Evolutionary conservation across 192 early-diverging fungal genomes (phyloP).

Genomic region (Coemansia sp.): DNA sequence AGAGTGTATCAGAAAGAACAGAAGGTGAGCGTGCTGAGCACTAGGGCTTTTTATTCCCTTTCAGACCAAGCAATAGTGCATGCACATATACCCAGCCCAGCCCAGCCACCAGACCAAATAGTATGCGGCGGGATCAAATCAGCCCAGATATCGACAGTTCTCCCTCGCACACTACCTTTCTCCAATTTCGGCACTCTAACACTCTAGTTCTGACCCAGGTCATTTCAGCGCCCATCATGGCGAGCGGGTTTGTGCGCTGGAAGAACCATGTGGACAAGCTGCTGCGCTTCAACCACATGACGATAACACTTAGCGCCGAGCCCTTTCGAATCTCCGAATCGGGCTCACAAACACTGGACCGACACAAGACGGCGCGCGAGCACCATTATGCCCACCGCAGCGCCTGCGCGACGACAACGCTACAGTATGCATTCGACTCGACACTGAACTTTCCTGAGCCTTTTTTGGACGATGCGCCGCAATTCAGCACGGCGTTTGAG

Average conservation of each 20-base stretch:
- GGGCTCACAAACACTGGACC: slow-evolving; percentile 16
- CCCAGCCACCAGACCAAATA: neutral
- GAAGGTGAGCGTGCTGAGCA: neutral
- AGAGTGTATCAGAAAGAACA: slow-evolving; percentile 1
- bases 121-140: neutral
- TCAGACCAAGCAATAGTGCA: too few species aligned
- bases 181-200: neutral
- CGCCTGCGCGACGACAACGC: slow-evolving; percentile 33
- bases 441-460: slow-evolving; percentile 49
- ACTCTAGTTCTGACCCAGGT: slow-evolving; percentile 4
- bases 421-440: slow-evolving; percentile 55
- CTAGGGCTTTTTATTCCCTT: neutral
- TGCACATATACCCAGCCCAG: neutral
- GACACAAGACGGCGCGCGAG: slow-evolving; percentile 7
- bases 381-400: slow-evolving; percentile 20
- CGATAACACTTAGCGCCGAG: slow-evolving; percentile 51
- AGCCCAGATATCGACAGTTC: neutral
- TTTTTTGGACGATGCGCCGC: slow-evolving; percentile 44
- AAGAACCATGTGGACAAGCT: slow-evolving; percentile 52
- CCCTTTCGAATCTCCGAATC: slow-evolving; percentile 28
- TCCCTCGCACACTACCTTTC: neutral
- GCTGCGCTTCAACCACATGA: slow-evolving; percentile 56
- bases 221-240: slow-evolving; percentile 35
- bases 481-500: slow-evolving; percentile 54
- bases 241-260: slow-evolving; percentile 52